A percentile compares a stretch with the other conserved stretches of the same genome.
Conservation (phyloP, 192 early-diverging fungal genomes). For the Umbelopsis sp. region DNA sequence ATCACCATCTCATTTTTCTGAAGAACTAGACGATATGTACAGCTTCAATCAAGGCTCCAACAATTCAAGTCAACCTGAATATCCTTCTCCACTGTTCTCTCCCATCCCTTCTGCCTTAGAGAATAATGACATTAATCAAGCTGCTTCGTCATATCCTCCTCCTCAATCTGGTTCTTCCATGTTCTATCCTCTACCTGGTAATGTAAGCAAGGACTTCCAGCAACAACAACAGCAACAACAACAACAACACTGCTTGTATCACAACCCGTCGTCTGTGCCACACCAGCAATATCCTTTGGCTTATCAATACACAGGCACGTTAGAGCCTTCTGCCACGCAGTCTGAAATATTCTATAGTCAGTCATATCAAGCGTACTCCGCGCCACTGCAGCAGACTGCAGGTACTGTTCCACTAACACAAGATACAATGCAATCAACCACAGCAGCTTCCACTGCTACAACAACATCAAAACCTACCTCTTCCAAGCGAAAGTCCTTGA, state of each 20-base stretch:
- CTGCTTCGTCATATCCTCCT: not conserved
- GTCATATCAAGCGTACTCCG: not conserved
- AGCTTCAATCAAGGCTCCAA: not conserved
- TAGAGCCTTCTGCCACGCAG: not conserved
- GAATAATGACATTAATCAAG: not conserved
- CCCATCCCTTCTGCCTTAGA: not conserved
- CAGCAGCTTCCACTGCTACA: too few species aligned
- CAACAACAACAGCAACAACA: not conserved
- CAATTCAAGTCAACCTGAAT: not conserved
- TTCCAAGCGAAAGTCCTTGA: slow-evolving; percentile 7
- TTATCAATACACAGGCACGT: not conserved
- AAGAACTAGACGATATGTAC: slow-evolving; percentile 10
- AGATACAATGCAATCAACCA: not conserved
- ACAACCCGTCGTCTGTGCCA: not conserved
- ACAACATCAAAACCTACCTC: not conserved
- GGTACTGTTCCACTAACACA: not conserved
- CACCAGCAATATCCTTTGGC: not conserved
- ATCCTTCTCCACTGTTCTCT: slow-evolving; percentile 6
- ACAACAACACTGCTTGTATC: not conserved
- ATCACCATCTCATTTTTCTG: slow-evolving; percentile 9
- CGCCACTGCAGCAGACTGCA: slow-evolving; percentile 4
- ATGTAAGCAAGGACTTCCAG: not conserved
- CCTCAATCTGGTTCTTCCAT: not conserved
- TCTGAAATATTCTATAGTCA: slow-evolving; percentile 3
- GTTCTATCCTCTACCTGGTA: not conserved